Conservation (phyloP, 805 yeast species). For the Candida sanyiensis region DNA sequence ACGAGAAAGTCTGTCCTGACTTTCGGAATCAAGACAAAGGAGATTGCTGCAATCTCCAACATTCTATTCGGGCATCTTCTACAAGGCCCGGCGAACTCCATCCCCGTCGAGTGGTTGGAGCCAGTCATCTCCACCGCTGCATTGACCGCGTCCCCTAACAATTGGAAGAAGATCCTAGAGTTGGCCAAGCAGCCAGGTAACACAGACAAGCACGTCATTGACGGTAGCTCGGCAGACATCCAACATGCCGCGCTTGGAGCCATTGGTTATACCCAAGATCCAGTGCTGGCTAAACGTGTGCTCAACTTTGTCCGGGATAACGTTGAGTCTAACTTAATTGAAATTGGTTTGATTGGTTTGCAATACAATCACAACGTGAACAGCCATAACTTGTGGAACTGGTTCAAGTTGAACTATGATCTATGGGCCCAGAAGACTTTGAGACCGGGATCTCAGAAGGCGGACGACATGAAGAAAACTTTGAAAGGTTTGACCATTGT, state of each 20-base stretch:
- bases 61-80: constrained; percentile 42
- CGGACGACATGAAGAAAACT: constrained; percentile 42
- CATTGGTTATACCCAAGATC: constrained; percentile 43
- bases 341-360: constrained; percentile 52
- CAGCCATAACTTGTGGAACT: constrained; percentile 42
- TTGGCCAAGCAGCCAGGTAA: constrained; percentile 46
- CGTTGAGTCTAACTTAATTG: constrained; percentile 49
- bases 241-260: constrained; percentile 54
- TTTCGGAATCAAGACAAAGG: constrained; percentile 28
- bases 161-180: constrained; percentile 55
- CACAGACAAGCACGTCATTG: constrained; percentile 31
- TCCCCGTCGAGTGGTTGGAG: constrained; percentile 47
- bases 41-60: constrained; percentile 29
- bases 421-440: constrained; percentile 45
- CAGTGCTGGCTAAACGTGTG: constrained; percentile 44
- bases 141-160: constrained; percentile 34
- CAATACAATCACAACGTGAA: constrained; percentile 32
- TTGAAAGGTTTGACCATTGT: constrained; percentile 33
- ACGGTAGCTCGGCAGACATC: constrained; percentile 31
- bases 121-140: constrained; percentile 40
- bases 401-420: constrained; percentile 51
- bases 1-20: constrained; percentile 40
- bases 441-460: constrained; percentile 39
- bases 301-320: constrained; percentile 54
- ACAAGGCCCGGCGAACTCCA: constrained; percentile 45